phyloP scores from a whole-genome alignment of 208 protist species.

The Lotmaria passim region DNA sequence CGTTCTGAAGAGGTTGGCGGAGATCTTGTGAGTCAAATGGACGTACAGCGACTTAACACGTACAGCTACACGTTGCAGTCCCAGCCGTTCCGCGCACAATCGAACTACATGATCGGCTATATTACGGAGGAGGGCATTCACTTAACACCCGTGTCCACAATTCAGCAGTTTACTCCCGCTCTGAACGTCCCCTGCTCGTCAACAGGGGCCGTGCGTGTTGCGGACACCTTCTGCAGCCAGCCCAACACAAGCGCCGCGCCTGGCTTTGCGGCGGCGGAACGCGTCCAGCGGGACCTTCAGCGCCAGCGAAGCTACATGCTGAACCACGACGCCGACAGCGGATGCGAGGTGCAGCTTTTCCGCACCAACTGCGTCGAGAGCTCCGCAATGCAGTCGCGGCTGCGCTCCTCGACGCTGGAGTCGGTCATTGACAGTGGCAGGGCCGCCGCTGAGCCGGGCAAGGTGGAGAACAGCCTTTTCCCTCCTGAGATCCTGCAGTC shows the following conservation, averaged over 20 bases:
- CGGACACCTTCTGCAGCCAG: conserved; percentile 48
- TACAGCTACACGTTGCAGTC: conserved; percentile 78
- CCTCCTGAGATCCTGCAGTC: conserved; percentile 79
- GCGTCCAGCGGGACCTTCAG: conserved; percentile 68
- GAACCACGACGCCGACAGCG: conserved; percentile 63
- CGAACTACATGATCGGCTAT: conserved; percentile 72
- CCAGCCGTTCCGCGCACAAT: conserved; percentile 66
- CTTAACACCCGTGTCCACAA: conserved; percentile 67
- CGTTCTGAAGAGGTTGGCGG: neutral
- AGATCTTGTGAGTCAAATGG: conserved; percentile 24
- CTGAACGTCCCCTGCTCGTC: conserved; percentile 11
- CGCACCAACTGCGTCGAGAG: conserved; percentile 59
- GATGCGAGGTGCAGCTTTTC: conserved; percentile 63
- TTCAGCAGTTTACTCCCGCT: conserved; percentile 47
- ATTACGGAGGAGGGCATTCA: conserved; percentile 63
- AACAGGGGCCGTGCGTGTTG: conserved; percentile 38
- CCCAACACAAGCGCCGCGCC: conserved; percentile 36
- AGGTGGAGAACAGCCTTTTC: conserved; percentile 73
- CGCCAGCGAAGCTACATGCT: conserved; percentile 79
- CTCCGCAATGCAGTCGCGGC: conserved; percentile 43
- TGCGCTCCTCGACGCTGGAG: conserved; percentile 53
- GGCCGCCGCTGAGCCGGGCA: neutral
- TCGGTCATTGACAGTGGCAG: neutral
- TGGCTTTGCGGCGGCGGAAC: conserved; percentile 58
- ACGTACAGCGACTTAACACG: conserved; percentile 33